Percentiles rank a stretch among this genome's conserved stretches.
phyloP scores from a whole-genome alignment of 2,329 filamentous ascomycete genomes.

The Fusarium duplospermum region DNA sequence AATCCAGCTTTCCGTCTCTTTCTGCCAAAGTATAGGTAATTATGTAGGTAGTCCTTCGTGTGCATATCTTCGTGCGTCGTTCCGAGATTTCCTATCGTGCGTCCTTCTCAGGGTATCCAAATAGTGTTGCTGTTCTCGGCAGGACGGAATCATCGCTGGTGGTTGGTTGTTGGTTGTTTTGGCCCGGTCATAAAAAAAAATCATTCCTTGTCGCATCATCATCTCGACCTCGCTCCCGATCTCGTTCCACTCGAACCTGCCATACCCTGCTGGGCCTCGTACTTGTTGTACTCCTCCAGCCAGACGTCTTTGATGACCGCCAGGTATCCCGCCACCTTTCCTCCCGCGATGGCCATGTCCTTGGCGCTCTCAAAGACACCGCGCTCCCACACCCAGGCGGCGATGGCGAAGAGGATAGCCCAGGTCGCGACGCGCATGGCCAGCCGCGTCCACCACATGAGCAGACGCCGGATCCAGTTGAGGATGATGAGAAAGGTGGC shows the following conservation, averaged over 20 bases:
- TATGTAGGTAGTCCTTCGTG: neutral
- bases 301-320: constrained; percentile 65
- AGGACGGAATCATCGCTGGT: neutral
- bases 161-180: neutral
- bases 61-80: constrained; percentile 1
- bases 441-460: constrained; percentile 83
- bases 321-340: constrained; percentile 59
- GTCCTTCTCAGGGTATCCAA: constrained; percentile 28
- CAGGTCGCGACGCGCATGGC: constrained; percentile 73
- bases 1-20: constrained; percentile 32
- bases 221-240: constrained; percentile 33
- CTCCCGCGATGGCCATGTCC: constrained; percentile 63
- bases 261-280: constrained; percentile 60
- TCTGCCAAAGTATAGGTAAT: constrained; percentile 5
- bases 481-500: constrained; percentile 74
- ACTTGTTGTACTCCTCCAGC: constrained; percentile 67
- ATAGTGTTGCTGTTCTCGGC: constrained; percentile 10
- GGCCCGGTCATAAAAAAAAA: neutral
- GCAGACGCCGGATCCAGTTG: constrained; percentile 75
- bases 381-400: constrained; percentile 71
- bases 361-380: constrained; percentile 72
- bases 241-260: constrained; percentile 30
- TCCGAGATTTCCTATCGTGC: constrained; percentile 8
- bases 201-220: constrained; percentile 13
- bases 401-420: constrained; percentile 65